Conservation (phyloP, 306 rosid genomes). For the Vigna reflexopilosa region DNA sequence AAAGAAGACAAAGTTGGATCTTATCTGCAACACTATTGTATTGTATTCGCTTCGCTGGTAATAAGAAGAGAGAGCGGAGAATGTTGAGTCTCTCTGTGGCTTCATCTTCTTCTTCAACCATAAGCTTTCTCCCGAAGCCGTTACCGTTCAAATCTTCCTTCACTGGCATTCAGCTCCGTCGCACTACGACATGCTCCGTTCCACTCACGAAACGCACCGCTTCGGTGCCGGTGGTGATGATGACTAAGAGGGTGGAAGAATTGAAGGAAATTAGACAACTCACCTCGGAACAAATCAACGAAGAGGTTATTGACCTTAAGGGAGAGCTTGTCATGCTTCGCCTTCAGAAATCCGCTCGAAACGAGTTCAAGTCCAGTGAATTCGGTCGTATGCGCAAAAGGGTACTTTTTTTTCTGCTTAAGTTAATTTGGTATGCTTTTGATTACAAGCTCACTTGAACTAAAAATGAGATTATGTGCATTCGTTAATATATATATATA, state of each 20-base stretch:
- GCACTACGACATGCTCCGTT: conserved; percentile 36
- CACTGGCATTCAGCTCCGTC: conserved; percentile 41
- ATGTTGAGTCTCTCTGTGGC: conserved; percentile 44
- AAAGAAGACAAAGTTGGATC: conserved; percentile 4
- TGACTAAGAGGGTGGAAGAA: conserved; percentile 84
- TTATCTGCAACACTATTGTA: conserved; percentile 28
- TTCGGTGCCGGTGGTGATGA: conserved; percentile 68
- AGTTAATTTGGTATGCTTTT: too few species aligned
- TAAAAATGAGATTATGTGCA: not conserved
- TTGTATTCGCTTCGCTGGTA: not conserved
- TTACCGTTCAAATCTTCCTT: conserved; percentile 33
- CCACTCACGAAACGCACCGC: conserved; percentile 42
- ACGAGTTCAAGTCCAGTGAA: conserved; percentile 86
- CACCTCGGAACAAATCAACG: conserved; percentile 75
- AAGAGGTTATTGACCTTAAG: conserved; percentile 85
- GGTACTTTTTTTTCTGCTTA: conserved; percentile 49
- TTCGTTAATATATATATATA: not conserved
- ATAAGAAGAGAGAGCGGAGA: conserved; percentile 20
- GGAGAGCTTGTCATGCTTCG: conserved; percentile 95
- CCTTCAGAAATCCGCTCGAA: conserved; percentile 79
- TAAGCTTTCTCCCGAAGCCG: conserved; percentile 37
- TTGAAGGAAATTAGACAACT: conserved; percentile 75
- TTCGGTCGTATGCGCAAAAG: conserved; percentile 87
- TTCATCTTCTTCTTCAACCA: conserved; percentile 42
- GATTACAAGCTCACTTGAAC: not conserved